Evolutionary conservation across 129 eudicot genomes (phyloP).

Genomic region (Chrysanthemum makinoi): DNA sequence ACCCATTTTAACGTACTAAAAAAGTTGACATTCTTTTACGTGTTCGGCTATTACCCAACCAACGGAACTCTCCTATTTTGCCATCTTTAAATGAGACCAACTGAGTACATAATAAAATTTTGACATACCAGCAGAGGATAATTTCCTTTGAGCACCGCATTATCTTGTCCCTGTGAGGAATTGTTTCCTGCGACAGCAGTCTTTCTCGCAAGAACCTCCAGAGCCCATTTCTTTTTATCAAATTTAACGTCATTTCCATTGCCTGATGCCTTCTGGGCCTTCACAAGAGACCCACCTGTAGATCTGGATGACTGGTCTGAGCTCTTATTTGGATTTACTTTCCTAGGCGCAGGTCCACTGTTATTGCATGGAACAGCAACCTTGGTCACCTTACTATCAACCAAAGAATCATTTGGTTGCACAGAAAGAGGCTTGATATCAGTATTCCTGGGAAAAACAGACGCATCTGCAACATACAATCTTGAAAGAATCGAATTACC

Average conservation of each 20-base stretch:
- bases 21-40: not conserved
- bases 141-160: constrained; percentile 59
- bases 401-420: constrained; percentile 25
- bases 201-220: constrained; percentile 89
- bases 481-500: constrained; percentile 73
- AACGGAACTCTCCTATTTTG: not conserved
- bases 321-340: constrained; percentile 33
- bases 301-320: constrained; percentile 32
- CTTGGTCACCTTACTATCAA: constrained; percentile 31
- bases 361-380: constrained; percentile 31
- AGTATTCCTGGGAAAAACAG: constrained; percentile 80
- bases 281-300: constrained; percentile 29
- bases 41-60: constrained; percentile 9
- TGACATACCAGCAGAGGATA: constrained; percentile 70
- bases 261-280: constrained; percentile 41
- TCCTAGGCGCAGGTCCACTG: constrained; percentile 37
- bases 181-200: constrained; percentile 51
- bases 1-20: not conserved
- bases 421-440: constrained; percentile 70
- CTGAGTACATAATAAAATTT: constrained; percentile 17
- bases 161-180: constrained; percentile 55
- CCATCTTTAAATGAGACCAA: constrained; percentile 4
- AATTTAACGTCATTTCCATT: constrained; percentile 35
- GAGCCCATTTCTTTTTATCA: constrained; percentile 90
- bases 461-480: constrained; percentile 81